Conservation (phyloP, 192 early-diverging fungal species). For the Coemansia sp. region DNA sequence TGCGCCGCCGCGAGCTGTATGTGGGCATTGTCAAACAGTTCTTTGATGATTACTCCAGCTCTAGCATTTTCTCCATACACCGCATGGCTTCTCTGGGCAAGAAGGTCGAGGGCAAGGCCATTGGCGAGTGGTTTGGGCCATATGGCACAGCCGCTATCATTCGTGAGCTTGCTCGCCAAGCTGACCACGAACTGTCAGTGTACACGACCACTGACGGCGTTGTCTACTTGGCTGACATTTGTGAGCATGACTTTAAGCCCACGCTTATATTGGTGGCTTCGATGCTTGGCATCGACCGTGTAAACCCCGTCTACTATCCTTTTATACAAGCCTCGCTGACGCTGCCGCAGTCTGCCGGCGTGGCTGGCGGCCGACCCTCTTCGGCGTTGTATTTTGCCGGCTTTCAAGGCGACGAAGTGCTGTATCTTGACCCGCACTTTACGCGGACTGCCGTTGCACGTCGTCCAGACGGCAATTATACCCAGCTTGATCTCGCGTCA, state of each 20-base stretch:
- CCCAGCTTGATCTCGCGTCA: constrained; percentile 60
- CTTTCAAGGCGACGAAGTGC: constrained; percentile 66
- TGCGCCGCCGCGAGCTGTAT: constrained; percentile 13
- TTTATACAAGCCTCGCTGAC: constrained; percentile 66
- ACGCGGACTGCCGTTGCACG: constrained; percentile 59
- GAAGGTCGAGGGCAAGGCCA: constrained; percentile 74
- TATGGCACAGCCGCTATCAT: constrained; percentile 49
- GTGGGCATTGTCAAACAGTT: constrained; percentile 70
- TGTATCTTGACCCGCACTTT: constrained; percentile 93
- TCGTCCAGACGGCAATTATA: constrained; percentile 12
- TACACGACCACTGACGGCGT: constrained; percentile 81
- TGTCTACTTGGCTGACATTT: constrained; percentile 59
- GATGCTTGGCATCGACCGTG: constrained; percentile 81
- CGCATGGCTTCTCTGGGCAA: constrained; percentile 78
- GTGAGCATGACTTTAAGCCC: constrained; percentile 52
- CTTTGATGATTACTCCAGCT: constrained; percentile 65
- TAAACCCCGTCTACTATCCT: constrained; percentile 83
- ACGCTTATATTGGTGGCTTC: constrained; percentile 82
- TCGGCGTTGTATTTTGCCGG: constrained; percentile 94
- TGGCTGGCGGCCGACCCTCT: constrained; percentile 93
- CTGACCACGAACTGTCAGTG: constrained; percentile 52
- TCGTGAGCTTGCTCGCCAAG: constrained; percentile 12
- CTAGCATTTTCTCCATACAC: constrained; percentile 88
- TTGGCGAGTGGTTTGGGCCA: constrained; percentile 98
- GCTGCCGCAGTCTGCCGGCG: constrained; percentile 76